These are phyloP conservation scores for Lactarius indigo DNA, from an alignment of 768 basidiomycete genomes.

Conservation along the genomic window DNA sequence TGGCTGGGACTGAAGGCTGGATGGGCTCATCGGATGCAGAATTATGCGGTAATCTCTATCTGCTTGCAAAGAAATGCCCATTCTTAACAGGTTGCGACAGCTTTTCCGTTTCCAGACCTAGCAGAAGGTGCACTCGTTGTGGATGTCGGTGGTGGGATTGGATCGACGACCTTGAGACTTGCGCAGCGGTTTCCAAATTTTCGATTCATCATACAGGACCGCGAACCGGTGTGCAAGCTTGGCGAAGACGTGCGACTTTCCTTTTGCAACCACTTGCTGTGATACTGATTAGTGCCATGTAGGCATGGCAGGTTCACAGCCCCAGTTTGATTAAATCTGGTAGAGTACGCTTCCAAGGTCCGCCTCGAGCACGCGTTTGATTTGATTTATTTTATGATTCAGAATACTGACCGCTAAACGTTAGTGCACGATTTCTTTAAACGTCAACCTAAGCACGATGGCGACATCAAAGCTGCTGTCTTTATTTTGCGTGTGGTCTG, in stretches of 20 bases:
- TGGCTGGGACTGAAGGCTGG: slow-evolving; percentile 72
- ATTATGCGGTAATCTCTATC: slow-evolving; percentile 25
- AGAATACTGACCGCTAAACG: background rate
- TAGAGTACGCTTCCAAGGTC: slow-evolving; percentile 25
- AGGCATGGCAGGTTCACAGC: slow-evolving; percentile 26
- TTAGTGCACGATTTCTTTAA: slow-evolving; percentile 74
- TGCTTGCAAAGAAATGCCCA: slow-evolving; percentile 8
- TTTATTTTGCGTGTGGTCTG: slow-evolving; percentile 69
- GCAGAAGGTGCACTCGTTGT: slow-evolving; percentile 50
- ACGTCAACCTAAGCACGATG: slow-evolving; percentile 39
- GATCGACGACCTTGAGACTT: slow-evolving; percentile 45
- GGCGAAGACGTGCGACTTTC: slow-evolving; percentile 34
- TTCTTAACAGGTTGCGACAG: slow-evolving; percentile 32
- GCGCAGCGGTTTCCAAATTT: slow-evolving; percentile 39
- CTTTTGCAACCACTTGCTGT: background rate
- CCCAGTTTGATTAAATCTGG: slow-evolving; percentile 25
- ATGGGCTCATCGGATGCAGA: slow-evolving; percentile 47
- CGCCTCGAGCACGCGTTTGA: slow-evolving; percentile 5
- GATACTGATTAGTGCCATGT: background rate
- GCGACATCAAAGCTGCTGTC: slow-evolving; percentile 46
- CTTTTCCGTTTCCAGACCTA: slow-evolving; percentile 56
- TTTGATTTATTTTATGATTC: background rate
- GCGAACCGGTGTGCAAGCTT: slow-evolving; percentile 49
- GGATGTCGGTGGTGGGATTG: slow-evolving; percentile 71
- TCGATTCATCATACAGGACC: slow-evolving; percentile 62